Evolutionary conservation across 257 asterid genomes (phyloP).

Genomic region (Dorcoceras hygrometricum): DNA sequence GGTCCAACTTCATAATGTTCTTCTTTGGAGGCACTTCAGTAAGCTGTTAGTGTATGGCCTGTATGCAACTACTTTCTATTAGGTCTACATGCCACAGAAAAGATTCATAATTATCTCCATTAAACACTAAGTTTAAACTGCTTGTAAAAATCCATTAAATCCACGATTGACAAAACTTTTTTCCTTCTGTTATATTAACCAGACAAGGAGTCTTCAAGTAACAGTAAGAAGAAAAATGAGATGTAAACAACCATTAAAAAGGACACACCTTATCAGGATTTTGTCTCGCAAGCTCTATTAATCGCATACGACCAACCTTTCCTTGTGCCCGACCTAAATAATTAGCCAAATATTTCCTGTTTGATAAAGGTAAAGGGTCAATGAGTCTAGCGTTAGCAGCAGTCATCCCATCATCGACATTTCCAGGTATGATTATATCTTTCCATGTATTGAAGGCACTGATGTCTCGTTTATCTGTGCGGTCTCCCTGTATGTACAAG

Average conservation of each 20-base stretch:
- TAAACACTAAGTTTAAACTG: conserved; percentile 18
- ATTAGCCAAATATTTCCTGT: conserved; percentile 79
- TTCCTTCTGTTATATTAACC: conserved; percentile 16
- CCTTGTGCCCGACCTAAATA: conserved; percentile 95
- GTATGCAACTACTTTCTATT: no score
- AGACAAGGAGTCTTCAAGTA: not conserved
- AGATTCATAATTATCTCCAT: conserved; percentile 15
- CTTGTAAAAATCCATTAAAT: conserved; percentile 6
- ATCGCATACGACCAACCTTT: conserved; percentile 73
- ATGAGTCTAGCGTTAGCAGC: conserved; percentile 51
- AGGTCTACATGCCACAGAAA: not conserved
- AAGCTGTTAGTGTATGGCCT: not conserved
- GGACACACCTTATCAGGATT: conserved; percentile 75
- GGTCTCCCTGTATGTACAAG: conserved; percentile 66
- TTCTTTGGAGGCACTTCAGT: not conserved
- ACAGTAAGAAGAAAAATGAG: not conserved
- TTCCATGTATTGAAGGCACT: conserved; percentile 97
- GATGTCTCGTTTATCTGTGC: conserved; percentile 86
- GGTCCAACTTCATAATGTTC: not conserved
- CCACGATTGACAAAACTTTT: not conserved
- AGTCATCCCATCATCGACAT: conserved; percentile 95
- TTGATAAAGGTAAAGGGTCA: conserved; percentile 80
- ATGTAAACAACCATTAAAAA: conserved; percentile 17
- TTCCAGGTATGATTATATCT: conserved; percentile 93
- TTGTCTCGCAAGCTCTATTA: conserved; percentile 78